Base-by-base conservation (phyloP, 331 rosid genomes). In the Erythrophleum ivorense region DNA sequence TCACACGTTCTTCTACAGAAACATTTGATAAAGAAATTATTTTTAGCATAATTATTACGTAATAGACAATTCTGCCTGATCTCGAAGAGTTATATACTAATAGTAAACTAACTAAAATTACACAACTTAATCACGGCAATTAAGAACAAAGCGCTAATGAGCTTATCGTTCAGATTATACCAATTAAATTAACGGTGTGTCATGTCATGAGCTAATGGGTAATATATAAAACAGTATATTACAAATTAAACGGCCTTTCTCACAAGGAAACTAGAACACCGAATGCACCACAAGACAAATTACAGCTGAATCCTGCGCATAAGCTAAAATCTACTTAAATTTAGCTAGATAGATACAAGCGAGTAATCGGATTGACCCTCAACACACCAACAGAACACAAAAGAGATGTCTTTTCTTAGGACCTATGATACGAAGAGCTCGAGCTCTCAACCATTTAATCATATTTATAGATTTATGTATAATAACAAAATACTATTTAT, bases 231-330 rank as follows among this genome's bases (percentile, higher is more conserved):
- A 18, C 29, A 52, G 45, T 36, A 8, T 38, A 49, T 50, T 33
- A 62, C 73, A 80, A n/a, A 55, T 24, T 72, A 73, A 50, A 50
- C 46, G 10, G 7, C 34, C 64, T 33, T n/a, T 29, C 49, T 34
- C 41, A 46, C 65, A 24, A 58, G 57, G 7, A 72, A 49, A 24
- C 9, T 11, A 14, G 16, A 73, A 38, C 29, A n/a, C 54, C 41
- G 0, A 40, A 78, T 1, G 34, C 68, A n/a, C 8, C 16, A 43
- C 41, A 16, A 58, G 49, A 79, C 50, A 70, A 57, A 11, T 16
- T 43, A 66, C 45, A 63, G 69, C 33, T 63, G 41, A 29, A 19
- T 69, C 74, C 34, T 40, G 16, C 16, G 15, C 34, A 41, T 7
- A 0, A 45, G 9, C 36, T 14, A 21, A 19, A 24, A 58, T 40